Conservation (phyloP, 192 early-diverging fungal genomes). For the Entomortierella beljakovae region DNA sequence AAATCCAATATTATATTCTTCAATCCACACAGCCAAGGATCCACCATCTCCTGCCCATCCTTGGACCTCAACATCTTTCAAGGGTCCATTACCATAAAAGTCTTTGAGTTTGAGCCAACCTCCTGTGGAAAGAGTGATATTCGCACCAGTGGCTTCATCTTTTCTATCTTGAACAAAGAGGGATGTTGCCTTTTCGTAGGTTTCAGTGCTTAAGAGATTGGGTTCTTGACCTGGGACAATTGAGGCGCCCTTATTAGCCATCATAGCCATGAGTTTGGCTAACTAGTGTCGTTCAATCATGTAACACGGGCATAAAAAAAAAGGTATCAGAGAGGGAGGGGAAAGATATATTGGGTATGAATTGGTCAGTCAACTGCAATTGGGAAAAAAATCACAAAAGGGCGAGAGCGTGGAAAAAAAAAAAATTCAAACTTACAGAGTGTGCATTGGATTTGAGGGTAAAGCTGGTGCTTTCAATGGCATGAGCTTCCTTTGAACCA, state of each 20-base stretch:
- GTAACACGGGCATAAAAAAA: neutral
- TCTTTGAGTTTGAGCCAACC: slow-evolving; percentile 44
- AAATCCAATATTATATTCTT: slow-evolving; percentile 66
- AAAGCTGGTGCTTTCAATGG: slow-evolving; percentile 35
- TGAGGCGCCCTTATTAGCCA: slow-evolving; percentile 55
- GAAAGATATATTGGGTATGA: too few relatives aligned
- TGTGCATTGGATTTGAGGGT: slow-evolving; percentile 51
- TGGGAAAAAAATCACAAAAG: neutral
- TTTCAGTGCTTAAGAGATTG: slow-evolving; percentile 14
- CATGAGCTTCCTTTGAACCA: slow-evolving; percentile 40
- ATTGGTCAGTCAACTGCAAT: too few relatives aligned
- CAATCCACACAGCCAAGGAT: slow-evolving; percentile 65
- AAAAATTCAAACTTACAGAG: slow-evolving; percentile 29
- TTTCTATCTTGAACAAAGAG: neutral
- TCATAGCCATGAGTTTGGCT: slow-evolving; percentile 41
- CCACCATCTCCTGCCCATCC: slow-evolving; percentile 80
- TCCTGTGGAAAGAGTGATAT: slow-evolving; percentile 56
- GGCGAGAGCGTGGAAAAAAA: neutral
- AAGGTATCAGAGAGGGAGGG: neutral
- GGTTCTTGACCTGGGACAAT: slow-evolving; percentile 35
- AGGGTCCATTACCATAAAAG: slow-evolving; percentile 23
- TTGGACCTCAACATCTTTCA: slow-evolving; percentile 51
- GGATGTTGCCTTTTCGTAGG: slow-evolving; percentile 37
- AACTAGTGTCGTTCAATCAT: slow-evolving; percentile 4
- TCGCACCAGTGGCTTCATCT: slow-evolving; percentile 25